These are phyloP conservation scores for Lodderomyces oxycetoniae DNA, from an alignment of 1,139 yeast species.

Conservation along the genomic window DNA sequence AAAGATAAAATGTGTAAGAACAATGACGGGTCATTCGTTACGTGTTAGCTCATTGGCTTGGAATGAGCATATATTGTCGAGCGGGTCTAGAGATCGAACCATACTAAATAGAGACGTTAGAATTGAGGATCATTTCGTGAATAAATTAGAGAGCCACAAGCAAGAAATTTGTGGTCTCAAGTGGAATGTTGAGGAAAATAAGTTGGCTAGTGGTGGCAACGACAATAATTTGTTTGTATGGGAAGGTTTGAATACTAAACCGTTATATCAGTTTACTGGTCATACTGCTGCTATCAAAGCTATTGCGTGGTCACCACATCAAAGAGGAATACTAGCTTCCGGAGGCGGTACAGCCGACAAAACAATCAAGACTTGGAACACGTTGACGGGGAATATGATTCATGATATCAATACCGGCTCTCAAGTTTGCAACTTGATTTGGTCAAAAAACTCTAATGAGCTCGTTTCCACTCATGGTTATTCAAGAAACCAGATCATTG, in stretches of 20 bases:
- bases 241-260: slow-evolving; percentile 73
- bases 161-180: slow-evolving; percentile 96
- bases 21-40: slow-evolving; percentile 87
- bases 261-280: slow-evolving; percentile 70
- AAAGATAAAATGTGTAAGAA: slow-evolving; percentile 75
- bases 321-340: slow-evolving; percentile 84
- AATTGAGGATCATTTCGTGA: slow-evolving; percentile 75
- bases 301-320: slow-evolving; percentile 96
- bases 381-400: slow-evolving; percentile 67
- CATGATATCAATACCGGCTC: slow-evolving; percentile 89
- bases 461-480: slow-evolving; percentile 94
- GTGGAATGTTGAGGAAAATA: slow-evolving; percentile 89
- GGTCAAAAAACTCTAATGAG: slow-evolving; percentile 93
- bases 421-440: slow-evolving; percentile 88
- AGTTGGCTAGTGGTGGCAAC: slow-evolving; percentile 89
- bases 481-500: slow-evolving; percentile 81
- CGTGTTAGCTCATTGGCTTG: slow-evolving; percentile 88
- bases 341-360: slow-evolving; percentile 99
- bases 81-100: slow-evolving; percentile 83
- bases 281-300: slow-evolving; percentile 97
- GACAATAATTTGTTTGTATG: slow-evolving; percentile 83
- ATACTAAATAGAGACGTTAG: slow-evolving; percentile 91
- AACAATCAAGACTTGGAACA: slow-evolving; percentile 88
- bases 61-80: slow-evolving; percentile 84
- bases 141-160: slow-evolving; percentile 67